Evolutionary conservation across 345 rosid genomes (phyloP).

Genomic region (Citropsis articulata): DNA sequence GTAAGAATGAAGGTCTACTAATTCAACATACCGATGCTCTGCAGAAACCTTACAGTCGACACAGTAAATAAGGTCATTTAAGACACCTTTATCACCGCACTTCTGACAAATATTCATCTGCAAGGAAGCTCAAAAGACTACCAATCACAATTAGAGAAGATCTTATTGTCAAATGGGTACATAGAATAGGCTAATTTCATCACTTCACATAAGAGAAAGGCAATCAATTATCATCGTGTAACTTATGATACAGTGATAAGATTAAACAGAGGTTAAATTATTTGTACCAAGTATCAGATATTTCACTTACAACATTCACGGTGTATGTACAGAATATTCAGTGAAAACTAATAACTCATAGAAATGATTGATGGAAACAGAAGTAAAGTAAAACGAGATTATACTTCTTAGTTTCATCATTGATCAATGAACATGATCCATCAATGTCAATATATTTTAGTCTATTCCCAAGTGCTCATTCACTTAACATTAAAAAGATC

Average conservation of each 20-base stretch:
- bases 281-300: not conserved
- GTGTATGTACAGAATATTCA: not conserved
- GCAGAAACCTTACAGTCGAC: slow-evolving; percentile 15
- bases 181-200: not conserved
- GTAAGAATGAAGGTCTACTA: not conserved
- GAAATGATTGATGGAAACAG: not conserved
- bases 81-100: slow-evolving; percentile 19
- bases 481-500: not conserved
- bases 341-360: not conserved
- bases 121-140: not conserved
- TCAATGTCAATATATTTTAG: not conserved
- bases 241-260: not conserved
- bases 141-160: not conserved
- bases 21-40: slow-evolving; percentile 23
- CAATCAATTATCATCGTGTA: not conserved
- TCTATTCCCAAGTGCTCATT: not conserved
- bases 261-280: not conserved
- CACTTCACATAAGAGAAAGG: not conserved
- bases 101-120: slow-evolving; percentile 28
- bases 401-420: not conserved
- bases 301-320: not conserved
- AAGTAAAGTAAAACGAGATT: not conserved
- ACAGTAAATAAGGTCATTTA: slow-evolving; percentile 18
- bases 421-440: not conserved
- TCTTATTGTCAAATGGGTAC: not conserved